These are phyloP conservation scores for Claviceps sp. DNA, from an alignment of 2,329 filamentous ascomycete species.

Conservation along the genomic window DNA sequence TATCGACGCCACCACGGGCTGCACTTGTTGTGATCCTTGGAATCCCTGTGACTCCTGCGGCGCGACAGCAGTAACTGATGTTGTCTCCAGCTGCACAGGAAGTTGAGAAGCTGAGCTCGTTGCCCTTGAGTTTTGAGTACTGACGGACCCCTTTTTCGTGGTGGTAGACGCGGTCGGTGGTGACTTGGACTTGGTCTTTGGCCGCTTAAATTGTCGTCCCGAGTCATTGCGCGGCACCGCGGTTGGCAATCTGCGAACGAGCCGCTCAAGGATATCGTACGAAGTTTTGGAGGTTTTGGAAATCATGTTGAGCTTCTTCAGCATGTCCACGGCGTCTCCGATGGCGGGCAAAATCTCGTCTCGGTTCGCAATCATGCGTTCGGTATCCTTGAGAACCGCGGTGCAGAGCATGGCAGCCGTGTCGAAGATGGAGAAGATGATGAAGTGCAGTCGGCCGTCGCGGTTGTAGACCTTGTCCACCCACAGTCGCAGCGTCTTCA, in stretches of 20 bases:
- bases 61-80: background rate
- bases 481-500: constrained; percentile 25
- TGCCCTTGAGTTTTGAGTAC: background rate
- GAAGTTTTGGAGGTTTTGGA: constrained; percentile 22
- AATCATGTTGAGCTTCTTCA: constrained; percentile 17
- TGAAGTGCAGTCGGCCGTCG: constrained; percentile 36
- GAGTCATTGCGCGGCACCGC: background rate
- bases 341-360: constrained; percentile 26
- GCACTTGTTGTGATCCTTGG: background rate
- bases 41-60: background rate
- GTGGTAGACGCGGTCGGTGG: background rate
- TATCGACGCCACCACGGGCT: background rate
- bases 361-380: constrained; percentile 23
- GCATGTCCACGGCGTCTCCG: constrained; percentile 17
- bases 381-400: constrained; percentile 33
- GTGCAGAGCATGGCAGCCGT: constrained; percentile 35
- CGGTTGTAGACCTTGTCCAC: constrained; percentile 29
- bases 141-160: background rate
- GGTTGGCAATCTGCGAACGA: constrained; percentile 16
- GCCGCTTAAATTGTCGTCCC: constrained; percentile 4
- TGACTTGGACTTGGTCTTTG: constrained; percentile 1
- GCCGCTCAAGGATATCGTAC: constrained; percentile 19
- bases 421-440: constrained; percentile 38
- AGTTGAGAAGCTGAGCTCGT: background rate
- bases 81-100: background rate